Evolutionary conservation across 768 basidiomycete species (phyloP), one percentile per base, ranked within the genome.

Genomic region (Termitomyces sp.): DNA sequence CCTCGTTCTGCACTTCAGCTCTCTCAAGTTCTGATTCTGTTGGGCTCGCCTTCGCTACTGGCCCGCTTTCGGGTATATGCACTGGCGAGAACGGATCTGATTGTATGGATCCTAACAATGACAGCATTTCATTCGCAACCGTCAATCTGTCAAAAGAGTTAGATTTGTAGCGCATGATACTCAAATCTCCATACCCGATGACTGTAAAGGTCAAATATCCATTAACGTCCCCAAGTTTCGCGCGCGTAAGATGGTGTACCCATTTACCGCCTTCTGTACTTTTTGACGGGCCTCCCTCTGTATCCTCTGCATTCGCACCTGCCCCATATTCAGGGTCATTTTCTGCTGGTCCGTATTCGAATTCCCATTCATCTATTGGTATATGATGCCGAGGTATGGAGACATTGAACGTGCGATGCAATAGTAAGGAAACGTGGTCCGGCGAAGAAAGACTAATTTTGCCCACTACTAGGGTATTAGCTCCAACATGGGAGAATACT

Each of bases 371-470:
- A 32, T 88, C 85, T 26, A 73, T 75, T 2, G 91, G 90, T 60
- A 98, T 93, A 67, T 97, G 93, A 65, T 90, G 83, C 54, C 89
- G 83, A 2, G 95, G 94, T 70, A 98, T 94, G 19, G 95, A 95
- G 17, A 90, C 88, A 68, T 98, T 98, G 77, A 97, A 98, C 6
- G 91, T 97, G 24, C 85, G 83, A 62, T 94, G 90, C 3, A 94
- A 77, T 34, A 98, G 88, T 15, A 98, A 76, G 1, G 93, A 91
- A 51, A 97, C 77, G 63, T 98, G 95, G 65, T 95, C 93, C 1
- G 93, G 93, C 2, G 94, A 96, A 61, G 82, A 94, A 19, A 97
- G 75, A 63, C 83, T 95, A 50, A 97, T 80, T 63, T 83, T 88
- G n/a, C 91, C 94, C 55, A 78, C 94, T 95, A 59, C 24, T 40